Evolutionary conservation across 2,329 filamentous ascomycete species (phyloP).

Genomic region (Phoma sp.): DNA sequence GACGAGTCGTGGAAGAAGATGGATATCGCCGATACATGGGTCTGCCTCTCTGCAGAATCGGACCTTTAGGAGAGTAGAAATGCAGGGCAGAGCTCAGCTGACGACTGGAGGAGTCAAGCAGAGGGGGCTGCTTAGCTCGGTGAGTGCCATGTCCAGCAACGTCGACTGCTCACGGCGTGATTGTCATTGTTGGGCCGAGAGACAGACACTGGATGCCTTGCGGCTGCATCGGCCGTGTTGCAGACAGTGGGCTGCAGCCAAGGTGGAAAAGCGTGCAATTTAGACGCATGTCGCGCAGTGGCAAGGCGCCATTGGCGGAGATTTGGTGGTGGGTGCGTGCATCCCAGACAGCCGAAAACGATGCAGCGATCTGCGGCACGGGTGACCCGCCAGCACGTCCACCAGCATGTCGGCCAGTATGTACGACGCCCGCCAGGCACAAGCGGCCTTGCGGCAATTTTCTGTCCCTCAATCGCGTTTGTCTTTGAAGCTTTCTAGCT

Average conservation of each 20-base stretch:
- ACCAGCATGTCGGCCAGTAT: too few relatives aligned
- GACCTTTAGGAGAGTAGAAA: constrained; percentile 1
- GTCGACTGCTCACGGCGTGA: neutral
- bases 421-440: constrained; percentile 4
- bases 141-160: neutral
- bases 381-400: neutral
- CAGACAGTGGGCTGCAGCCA: constrained; percentile 2
- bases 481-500: too few relatives aligned
- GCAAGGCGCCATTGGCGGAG: constrained; percentile 1
- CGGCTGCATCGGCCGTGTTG: constrained; percentile 6
- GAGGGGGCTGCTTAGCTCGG: neutral
- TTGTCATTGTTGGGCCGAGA: neutral
- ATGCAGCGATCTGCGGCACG: constrained; percentile 18
- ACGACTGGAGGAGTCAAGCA: constrained; percentile 6
- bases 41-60: neutral
- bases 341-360: constrained; percentile 9
- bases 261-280: neutral
- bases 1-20: constrained; percentile 3
- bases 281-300: neutral
- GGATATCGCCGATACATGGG: neutral
- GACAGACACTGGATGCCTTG: constrained; percentile 1
- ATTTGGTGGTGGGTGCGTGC: constrained; percentile 2
- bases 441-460: constrained; percentile 16
- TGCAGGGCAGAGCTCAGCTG: constrained; percentile 16
- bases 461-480: neutral